A percentile compares a stretch with the other conserved stretches of the same genome.
Evolutionary conservation across 139 green algal species (phyloP).

Genomic region (Chlorella sp.): DNA sequence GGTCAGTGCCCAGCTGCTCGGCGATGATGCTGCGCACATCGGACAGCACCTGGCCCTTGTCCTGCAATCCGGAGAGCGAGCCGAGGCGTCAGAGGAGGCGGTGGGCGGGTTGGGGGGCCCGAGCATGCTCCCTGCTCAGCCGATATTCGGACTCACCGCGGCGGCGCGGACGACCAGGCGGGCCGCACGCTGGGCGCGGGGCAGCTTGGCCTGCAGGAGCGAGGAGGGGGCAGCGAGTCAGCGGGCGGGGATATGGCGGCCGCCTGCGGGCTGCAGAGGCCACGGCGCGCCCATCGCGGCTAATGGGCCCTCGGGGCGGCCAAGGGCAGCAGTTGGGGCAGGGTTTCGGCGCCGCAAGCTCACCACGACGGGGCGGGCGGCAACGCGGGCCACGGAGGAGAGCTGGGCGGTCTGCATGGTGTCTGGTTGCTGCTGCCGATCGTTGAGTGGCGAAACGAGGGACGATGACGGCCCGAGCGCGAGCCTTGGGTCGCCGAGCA

Average conservation of each 20-base stretch:
- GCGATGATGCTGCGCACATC: conserved; percentile 94
- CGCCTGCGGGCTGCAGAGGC: too few relatives aligned
- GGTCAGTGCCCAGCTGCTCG: conserved; percentile 92
- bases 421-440: background rate
- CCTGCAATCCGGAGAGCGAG: conserved; percentile 35
- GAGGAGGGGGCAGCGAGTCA: background rate
- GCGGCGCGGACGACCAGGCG: conserved; percentile 34
- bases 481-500: background rate
- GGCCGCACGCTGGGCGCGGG: conserved; percentile 42
- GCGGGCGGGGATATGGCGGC: background rate
- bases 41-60: conserved; percentile 83
- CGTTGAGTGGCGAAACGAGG: background rate
- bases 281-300: too few relatives aligned
- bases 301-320: too few relatives aligned
- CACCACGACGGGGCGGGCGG: background rate
- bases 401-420: conserved; percentile 2
- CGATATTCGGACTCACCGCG: conserved; percentile 18
- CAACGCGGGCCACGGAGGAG: background rate
- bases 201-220: conserved; percentile 41
- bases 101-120: background rate
- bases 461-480: background rate
- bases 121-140: background rate
- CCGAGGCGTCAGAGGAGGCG: background rate
- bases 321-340: too few relatives aligned
- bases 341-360: too few relatives aligned